phyloP scores from a whole-genome alignment of 768 basidiomycete species.

The Mycena haematopus region DNA sequence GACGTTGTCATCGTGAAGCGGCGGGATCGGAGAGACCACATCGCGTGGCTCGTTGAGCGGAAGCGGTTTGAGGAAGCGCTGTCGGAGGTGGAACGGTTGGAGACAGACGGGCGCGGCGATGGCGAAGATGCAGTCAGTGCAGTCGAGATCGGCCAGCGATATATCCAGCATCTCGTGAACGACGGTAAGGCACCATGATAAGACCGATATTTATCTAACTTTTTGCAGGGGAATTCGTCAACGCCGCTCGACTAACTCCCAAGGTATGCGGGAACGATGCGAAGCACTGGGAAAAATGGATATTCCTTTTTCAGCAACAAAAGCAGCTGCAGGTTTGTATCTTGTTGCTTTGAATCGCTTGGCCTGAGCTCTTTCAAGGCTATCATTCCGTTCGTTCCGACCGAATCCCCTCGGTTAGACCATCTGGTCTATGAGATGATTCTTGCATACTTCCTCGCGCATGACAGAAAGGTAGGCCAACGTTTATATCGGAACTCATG shows the following conservation, averaged over 20 bases:
- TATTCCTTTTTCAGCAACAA: constrained; percentile 87
- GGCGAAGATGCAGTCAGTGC: constrained; percentile 53
- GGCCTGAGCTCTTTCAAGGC: constrained; percentile 50
- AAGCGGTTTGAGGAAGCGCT: constrained; percentile 90
- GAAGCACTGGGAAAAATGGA: constrained; percentile 95
- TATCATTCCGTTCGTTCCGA: constrained; percentile 91
- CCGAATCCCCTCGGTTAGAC: constrained; percentile 77
- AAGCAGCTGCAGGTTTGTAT: constrained; percentile 73
- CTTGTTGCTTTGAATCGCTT: not conserved
- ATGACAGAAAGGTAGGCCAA: constrained; percentile 69
- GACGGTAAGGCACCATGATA: constrained; percentile 59
- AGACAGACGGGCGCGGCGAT: constrained; percentile 41
- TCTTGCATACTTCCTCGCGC: constrained; percentile 81
- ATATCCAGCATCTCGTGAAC: constrained; percentile 83
- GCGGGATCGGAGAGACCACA: constrained; percentile 88
- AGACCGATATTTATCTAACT: not conserved
- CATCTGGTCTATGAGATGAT: constrained; percentile 95
- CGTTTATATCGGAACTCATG: not conserved
- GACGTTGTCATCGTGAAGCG: constrained; percentile 89
- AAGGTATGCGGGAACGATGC: constrained; percentile 84
- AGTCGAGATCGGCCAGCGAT: constrained; percentile 80
- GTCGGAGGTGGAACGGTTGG: constrained; percentile 74
- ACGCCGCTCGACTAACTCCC: constrained; percentile 83
- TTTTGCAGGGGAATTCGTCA: constrained; percentile 58
- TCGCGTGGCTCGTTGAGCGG: constrained; percentile 90